phyloP scores from a whole-genome alignment of 805 yeast species.

The Kodamaea laetipori region DNA sequence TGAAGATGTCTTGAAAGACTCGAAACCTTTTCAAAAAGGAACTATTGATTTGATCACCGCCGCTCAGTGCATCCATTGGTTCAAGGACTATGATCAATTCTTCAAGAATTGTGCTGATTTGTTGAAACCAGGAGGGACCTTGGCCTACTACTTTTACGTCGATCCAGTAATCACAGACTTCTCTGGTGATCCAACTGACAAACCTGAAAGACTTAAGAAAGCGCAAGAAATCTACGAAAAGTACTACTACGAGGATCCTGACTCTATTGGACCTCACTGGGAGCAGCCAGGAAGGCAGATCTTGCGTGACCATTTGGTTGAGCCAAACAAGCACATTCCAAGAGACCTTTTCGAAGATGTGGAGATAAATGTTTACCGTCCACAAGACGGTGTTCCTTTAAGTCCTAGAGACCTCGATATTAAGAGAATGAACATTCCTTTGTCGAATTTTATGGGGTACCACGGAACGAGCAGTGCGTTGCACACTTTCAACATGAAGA shows the following conservation, averaged over 20 bases:
- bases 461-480: constrained; percentile 71
- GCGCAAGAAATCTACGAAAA: constrained; percentile 36
- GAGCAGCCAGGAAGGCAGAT: constrained; percentile 76
- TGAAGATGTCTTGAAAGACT: constrained; percentile 23
- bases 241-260: constrained; percentile 44
- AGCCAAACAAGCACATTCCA: constrained; percentile 47
- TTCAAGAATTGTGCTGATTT: constrained; percentile 36
- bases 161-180: constrained; percentile 41
- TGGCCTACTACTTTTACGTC: constrained; percentile 45
- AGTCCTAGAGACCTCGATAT: constrained; percentile 27
- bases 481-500: constrained; percentile 52
- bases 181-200: constrained; percentile 17
- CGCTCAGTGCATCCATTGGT: constrained; percentile 48
- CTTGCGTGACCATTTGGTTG: constrained; percentile 47
- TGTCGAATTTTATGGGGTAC: constrained; percentile 53
- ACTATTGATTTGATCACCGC: constrained; percentile 42
- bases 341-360: constrained; percentile 42
- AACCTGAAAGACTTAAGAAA: constrained; percentile 19
- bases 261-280: constrained; percentile 71
- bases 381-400: constrained; percentile 18
- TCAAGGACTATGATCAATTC: constrained; percentile 34
- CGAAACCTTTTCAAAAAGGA: constrained; percentile 18
- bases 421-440: constrained; percentile 36
- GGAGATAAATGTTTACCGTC: constrained; percentile 28
- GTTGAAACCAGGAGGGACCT: constrained; percentile 43